phyloP scores from a whole-genome alignment of 2,329 filamentous ascomycete genomes.

The Rosellinia necatrix region DNA sequence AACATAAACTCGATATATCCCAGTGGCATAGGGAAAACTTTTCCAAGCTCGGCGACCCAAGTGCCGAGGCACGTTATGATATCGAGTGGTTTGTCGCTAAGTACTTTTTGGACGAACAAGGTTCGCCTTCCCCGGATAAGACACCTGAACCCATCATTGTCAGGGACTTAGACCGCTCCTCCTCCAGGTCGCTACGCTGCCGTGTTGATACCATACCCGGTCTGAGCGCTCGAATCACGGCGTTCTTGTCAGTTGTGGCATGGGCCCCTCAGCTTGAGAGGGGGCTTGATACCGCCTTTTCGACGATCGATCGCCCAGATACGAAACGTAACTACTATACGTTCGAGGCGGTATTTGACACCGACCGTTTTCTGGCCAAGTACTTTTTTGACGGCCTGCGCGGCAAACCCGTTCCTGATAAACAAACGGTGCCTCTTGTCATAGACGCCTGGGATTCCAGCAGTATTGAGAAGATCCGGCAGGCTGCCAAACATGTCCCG shows the following conservation, averaged over 20 bases:
- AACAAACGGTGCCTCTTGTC: slow-evolving; percentile 1
- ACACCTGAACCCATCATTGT: slow-evolving; percentile 15
- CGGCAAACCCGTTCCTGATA: slow-evolving; percentile 1
- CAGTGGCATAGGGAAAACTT: slow-evolving; percentile 18
- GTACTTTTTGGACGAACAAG: slow-evolving; percentile 17
- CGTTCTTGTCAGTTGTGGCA: slow-evolving; percentile 9
- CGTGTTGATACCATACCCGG: slow-evolving; percentile 14
- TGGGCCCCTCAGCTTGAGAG: slow-evolving; percentile 12
- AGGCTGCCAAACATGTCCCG: neutral
- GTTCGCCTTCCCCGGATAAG: slow-evolving; percentile 13
- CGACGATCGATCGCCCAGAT: slow-evolving; percentile 12
- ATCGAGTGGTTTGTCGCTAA: slow-evolving; percentile 14
- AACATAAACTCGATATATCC: slow-evolving; percentile 13
- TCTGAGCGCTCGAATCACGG: slow-evolving; percentile 1
- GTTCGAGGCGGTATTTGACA: slow-evolving; percentile 15
- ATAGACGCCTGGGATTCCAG: neutral
- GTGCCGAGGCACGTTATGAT: slow-evolving; percentile 16
- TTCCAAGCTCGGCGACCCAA: slow-evolving; percentile 10
- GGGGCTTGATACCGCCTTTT: slow-evolving; percentile 13
- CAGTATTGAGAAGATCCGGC: neutral
- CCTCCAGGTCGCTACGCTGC: neutral
- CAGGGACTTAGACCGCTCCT: slow-evolving; percentile 5
- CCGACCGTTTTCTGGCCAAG: slow-evolving; percentile 17
- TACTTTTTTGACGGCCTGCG: slow-evolving; percentile 18
- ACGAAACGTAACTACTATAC: slow-evolving; percentile 3